Base-by-base conservation (phyloP, 441 rosid species). In the Euphorbia celastroides region DNA sequence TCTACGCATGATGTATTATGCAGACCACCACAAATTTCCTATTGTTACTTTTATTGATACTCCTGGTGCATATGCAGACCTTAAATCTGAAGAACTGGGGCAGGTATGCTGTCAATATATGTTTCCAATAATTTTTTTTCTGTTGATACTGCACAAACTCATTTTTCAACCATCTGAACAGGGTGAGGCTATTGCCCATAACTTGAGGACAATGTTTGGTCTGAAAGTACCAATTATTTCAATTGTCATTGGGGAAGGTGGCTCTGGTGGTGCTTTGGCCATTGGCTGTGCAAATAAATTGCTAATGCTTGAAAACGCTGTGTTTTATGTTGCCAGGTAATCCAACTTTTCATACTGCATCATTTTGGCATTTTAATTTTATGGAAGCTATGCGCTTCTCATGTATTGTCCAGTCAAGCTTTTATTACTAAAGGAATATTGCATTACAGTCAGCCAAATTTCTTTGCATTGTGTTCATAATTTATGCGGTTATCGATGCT, bases 141-240 rank as follows among this genome's bases (percentile, higher is more conserved):
- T 41, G 65, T 26, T 26, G 50, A 41, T 57, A 42, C 65, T 62
- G 60, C 41, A 64, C 41, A 66, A 61, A 22, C 66, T 78, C 62
- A 65, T 77, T 57, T 23, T 34, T 64, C 73, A 44, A 68, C 57
- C 51, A 54, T 66, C 54, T 42, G 41, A 72, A 72, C 75, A 91
- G 99, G 99, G 97, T 71, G 99, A 94, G 87, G 96, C 99, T 17
- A 89, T 94, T 73, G 97, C 97, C 62, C 81, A 79, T 61, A 94
- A 91, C 76, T 79, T 94, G 75, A 88, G 94, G 86, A 80, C 90
- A 23, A 91, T 88, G 97, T 91, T 94, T 38, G 96, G 96, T 70
- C 81, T 94, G 34, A 89, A 88, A 83, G 99, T 91, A 57, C 97
- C 97, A 5, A 80, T 94, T 64, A 65, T 94, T 74, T 83, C 97